A percentile compares a stretch with the other conserved stretches of the same genome.
Evolutionary conservation across 1,284 basidiomycete genomes (phyloP).

Genomic region (Malassezia slooffiae): DNA sequence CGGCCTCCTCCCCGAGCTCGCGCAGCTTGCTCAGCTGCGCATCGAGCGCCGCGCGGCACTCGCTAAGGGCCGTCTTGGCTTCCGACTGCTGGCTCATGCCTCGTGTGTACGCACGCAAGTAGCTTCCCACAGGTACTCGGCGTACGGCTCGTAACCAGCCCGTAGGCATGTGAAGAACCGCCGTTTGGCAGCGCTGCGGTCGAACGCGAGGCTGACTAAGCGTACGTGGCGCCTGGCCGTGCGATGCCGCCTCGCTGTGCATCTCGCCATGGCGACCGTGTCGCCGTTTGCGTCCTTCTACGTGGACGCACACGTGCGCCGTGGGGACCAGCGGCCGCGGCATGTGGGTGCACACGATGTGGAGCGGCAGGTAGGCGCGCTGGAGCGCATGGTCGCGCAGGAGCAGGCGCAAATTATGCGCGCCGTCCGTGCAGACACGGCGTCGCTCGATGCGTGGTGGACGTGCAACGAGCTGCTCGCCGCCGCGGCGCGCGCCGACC

Average conservation of each 20-base stretch:
- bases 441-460: too few species aligned
- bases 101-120: too few species aligned
- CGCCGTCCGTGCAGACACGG: too few species aligned
- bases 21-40: slow-evolving; percentile 34
- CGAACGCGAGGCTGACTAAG: too few species aligned
- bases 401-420: slow-evolving; percentile 2
- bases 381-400: neutral
- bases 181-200: too few species aligned
- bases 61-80: too few species aligned
- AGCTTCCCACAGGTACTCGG: too few species aligned
- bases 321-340: neutral
- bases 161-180: too few species aligned
- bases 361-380: slow-evolving; percentile 1
- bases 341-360: neutral
- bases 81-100: too few species aligned
- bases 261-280: neutral
- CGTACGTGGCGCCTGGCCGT: too few species aligned
- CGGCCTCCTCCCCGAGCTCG: slow-evolving; percentile 22
- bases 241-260: too few species aligned
- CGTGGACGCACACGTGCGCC: neutral
- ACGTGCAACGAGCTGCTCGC: slow-evolving; percentile 6
- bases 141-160: too few species aligned
- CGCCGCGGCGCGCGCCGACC: slow-evolving; percentile 3
- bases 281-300: neutral
- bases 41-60: slow-evolving; percentile 14